Evolutionary conservation across 371 early-diverging fungal genomes (phyloP), one percentile per base, ranked within the genome.

Genomic region (Blakeslea trispora): DNA sequence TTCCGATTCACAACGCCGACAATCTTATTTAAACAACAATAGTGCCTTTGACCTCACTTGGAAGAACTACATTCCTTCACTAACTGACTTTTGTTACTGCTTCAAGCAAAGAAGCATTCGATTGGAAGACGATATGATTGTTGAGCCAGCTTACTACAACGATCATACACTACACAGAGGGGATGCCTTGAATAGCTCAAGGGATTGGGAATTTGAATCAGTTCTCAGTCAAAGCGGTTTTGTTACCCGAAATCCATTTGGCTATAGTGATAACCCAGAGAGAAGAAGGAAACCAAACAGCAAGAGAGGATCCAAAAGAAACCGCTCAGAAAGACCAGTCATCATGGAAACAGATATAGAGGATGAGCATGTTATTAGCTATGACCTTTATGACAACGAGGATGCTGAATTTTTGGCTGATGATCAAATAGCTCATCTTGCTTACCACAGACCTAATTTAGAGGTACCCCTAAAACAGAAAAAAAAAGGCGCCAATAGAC

Each of bases 11-110:
- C 28, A 28, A 28, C 28, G 28, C 28, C 28, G 37, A 10, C 37
- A 37, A 14, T 37, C 37, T 37, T 37, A 37, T 37, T 37, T 50
- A 24, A 24, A 47, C 34, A 67, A 66, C 31, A 55, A 54, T 22
- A 66, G 74, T 53, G 74, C 71, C 9, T 77, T 77, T 55, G 78
- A 77, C 45, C 56, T 77, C 21, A 77, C 78, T 5, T 77, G 78
- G 78, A 60, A 64, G 48, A 74, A 77, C 43, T 77, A 77, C 45
- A 40, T 77, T 41, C 75, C 78, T 19, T 74, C 68, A 19, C 19
- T 53, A 22, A 57, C 64, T 14, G 68, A 65, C 17, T 53, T 72
- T 34, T 64, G 60, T 19, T 59, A 55, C 21, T 74, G 74, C 31
- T n/a, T 58, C 28, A 57, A 55, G 10, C 58, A 55, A 32, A 44